Base-by-base conservation (phyloP, 176 grass and related monocot species). In the Leersia perrieri region DNA sequence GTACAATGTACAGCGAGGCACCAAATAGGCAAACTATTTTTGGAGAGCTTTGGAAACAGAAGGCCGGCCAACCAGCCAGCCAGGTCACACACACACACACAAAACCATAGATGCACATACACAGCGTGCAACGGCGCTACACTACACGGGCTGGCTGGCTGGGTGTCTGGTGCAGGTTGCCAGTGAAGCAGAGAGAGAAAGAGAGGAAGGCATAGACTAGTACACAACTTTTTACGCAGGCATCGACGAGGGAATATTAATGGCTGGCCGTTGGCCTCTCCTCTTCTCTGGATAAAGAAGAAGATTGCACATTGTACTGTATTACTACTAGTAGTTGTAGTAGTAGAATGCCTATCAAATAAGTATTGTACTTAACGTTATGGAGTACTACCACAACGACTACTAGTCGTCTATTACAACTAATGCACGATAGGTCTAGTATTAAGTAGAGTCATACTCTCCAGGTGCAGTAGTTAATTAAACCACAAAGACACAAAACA, bases 191-290 rank as follows among this genome's bases (percentile, higher is more conserved):
- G 66, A 81, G 67, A 72, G 79, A 62, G 67, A 39, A 0, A 40
- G 30, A 2, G 31, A 15, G 18, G 14, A 2, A 29, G 3, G 39
- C 5, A 8, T 3, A 31, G 18, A 66, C 3, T 3, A 35, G 31
- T 69, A 15, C 53, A 81, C 79, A 82, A 3, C 55, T 82, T 82
- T 63, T 31, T 22, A 82, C 45, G 68, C 38, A 44, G 53, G 68
- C 68, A 72, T 72, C 79, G 51, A 44, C 20, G 58, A 75, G 63
- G 32, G 44, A 68, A 68, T 55, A 68, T 80, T 80, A 68, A 80
- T 80, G 42, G 77, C 44, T 31, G 22, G 30, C 44, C 66, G 79
- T 71, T 81, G 79, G 51, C 49, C 51, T 71, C 66, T 40, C n/a
- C 29, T 12, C n/a, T 1, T 1, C 40, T 20, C 22, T 57, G 44